These are phyloP conservation scores for Trematosphaeria pertusa DNA, from an alignment of 2,329 filamentous ascomycete genomes.

Conservation along the genomic window DNA sequence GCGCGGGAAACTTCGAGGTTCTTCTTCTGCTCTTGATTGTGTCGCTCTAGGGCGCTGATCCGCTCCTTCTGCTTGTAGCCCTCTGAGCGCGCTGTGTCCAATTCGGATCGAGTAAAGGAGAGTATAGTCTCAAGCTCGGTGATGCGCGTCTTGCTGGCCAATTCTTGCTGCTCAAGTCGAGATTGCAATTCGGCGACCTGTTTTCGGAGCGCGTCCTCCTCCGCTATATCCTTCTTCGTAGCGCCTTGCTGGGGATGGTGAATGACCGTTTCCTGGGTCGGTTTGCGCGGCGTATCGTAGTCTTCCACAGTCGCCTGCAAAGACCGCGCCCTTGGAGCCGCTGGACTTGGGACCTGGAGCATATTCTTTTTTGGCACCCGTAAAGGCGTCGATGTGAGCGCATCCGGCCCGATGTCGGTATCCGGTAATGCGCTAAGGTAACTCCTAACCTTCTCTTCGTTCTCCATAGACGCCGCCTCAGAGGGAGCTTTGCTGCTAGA, in stretches of 20 bases:
- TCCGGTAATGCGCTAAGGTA: slow-evolving; percentile 48
- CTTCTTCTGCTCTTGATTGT: slow-evolving; percentile 20
- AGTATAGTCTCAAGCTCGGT: slow-evolving; percentile 45
- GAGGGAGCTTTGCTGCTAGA: slow-evolving; percentile 30
- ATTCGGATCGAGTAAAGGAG: slow-evolving; percentile 40
- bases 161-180: slow-evolving; percentile 36
- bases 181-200: slow-evolving; percentile 34
- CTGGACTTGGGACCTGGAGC: slow-evolving; percentile 35
- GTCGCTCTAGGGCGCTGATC: slow-evolving; percentile 22
- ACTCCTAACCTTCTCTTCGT: slow-evolving; percentile 47
- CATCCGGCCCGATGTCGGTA: slow-evolving; percentile 36
- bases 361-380: slow-evolving; percentile 31
- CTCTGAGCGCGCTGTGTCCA: slow-evolving; percentile 36
- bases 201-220: slow-evolving; percentile 18
- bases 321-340: slow-evolving; percentile 37
- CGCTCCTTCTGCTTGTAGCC: slow-evolving; percentile 40
- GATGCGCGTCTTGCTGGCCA: slow-evolving; percentile 37
- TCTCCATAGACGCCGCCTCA: slow-evolving; percentile 45
- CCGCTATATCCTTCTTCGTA: slow-evolving; percentile 15
- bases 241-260: slow-evolving; percentile 31
- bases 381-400: slow-evolving; percentile 33
- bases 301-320: slow-evolving; percentile 47
- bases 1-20: slow-evolving; percentile 14
- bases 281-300: slow-evolving; percentile 45
- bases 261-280: slow-evolving; percentile 44